phyloP scores from a whole-genome alignment of 257 asterid species.

The Salvia hispanica region DNA sequence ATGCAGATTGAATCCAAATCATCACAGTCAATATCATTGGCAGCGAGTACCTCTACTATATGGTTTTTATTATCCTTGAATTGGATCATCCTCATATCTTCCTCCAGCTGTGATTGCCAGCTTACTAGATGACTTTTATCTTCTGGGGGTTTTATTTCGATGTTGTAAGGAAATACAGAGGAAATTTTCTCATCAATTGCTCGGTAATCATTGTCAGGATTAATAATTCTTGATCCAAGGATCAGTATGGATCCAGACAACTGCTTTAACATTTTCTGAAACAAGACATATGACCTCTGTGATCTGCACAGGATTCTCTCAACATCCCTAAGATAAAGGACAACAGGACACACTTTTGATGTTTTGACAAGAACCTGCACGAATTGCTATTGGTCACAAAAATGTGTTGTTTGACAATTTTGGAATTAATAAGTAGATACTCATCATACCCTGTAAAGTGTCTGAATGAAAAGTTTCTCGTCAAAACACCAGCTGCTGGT shows the following conservation, averaged over 20 bases:
- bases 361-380: conserved; percentile 67
- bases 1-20: conserved; percentile 76
- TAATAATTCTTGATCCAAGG: conserved; percentile 75
- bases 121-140: conserved; percentile 70
- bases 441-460: conserved; percentile 72
- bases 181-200: conserved; percentile 65
- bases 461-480: conserved; percentile 70
- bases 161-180: conserved; percentile 73
- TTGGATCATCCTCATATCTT: conserved; percentile 84
- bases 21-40: conserved; percentile 81
- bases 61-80: conserved; percentile 76
- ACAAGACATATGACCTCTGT: conserved; percentile 51
- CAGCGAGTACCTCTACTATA: conserved; percentile 78
- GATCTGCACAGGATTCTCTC: conserved; percentile 67
- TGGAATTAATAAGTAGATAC: background rate
- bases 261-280: conserved; percentile 80
- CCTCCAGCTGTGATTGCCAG: conserved; percentile 86
- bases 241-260: conserved; percentile 71
- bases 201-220: conserved; percentile 49
- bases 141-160: conserved; percentile 82
- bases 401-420: background rate
- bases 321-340: conserved; percentile 81
- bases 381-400: conserved; percentile 1
- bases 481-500: conserved; percentile 78
- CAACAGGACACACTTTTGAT: conserved; percentile 60